Conservation (phyloP, 1,284 basidiomycete genomes). For the Marasmius tenuissimus region DNA sequence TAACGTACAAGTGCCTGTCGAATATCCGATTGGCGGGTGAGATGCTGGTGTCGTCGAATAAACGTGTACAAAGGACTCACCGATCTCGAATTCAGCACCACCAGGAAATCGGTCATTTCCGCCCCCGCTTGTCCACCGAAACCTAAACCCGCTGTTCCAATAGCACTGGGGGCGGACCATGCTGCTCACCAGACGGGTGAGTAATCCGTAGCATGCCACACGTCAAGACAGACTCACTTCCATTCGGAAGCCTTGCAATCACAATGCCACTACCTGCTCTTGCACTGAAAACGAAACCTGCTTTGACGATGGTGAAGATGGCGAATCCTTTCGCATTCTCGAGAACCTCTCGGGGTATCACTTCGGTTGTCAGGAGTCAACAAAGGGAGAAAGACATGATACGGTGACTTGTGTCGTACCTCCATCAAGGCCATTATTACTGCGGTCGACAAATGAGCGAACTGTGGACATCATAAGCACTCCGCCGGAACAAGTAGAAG, state of each 20-base stretch:
- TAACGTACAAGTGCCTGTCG: slow-evolving; percentile 59
- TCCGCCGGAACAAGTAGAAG: slow-evolving; percentile 2
- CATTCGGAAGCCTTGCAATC: slow-evolving; percentile 83
- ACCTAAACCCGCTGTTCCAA: slow-evolving; percentile 93
- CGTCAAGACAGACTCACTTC: slow-evolving; percentile 54
- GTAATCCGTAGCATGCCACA: neutral
- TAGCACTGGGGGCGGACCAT: slow-evolving; percentile 94
- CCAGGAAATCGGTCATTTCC: slow-evolving; percentile 93
- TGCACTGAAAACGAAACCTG: slow-evolving; percentile 76
- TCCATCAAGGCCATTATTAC: slow-evolving; percentile 73
- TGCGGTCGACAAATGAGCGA: slow-evolving; percentile 69
- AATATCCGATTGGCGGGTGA: slow-evolving; percentile 3
- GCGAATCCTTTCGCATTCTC: slow-evolving; percentile 83
- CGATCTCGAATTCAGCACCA: slow-evolving; percentile 84
- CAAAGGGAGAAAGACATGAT: neutral
- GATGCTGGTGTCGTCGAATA: slow-evolving; percentile 12
- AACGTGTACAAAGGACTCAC: slow-evolving; percentile 41
- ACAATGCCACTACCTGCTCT: slow-evolving; percentile 90
- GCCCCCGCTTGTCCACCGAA: slow-evolving; percentile 84
- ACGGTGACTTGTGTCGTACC: neutral
- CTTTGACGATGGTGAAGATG: slow-evolving; percentile 81
- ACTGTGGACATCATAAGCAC: slow-evolving; percentile 39
- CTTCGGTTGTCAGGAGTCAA: slow-evolving; percentile 18
- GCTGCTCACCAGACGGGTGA: slow-evolving; percentile 40
- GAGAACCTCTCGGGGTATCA: slow-evolving; percentile 68